phyloP scores from a whole-genome alignment of 139 green algal genomes.

The Desmodesmus armatus region DNA sequence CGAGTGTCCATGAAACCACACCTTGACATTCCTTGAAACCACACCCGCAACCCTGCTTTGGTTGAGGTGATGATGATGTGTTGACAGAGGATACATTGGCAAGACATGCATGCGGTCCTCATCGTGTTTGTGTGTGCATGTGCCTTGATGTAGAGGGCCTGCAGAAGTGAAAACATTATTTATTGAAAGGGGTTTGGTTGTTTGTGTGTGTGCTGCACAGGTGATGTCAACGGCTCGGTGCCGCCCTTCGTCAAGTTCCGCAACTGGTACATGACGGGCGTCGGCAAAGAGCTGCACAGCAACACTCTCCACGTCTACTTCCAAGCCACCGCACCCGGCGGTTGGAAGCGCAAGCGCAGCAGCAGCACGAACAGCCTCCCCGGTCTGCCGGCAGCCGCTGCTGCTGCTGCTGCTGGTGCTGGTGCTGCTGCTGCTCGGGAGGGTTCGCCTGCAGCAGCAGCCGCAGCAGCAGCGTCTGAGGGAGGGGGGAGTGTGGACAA shows the following conservation, averaged over 20 bases:
- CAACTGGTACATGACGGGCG: too few relatives aligned
- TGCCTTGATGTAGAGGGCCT: too few relatives aligned
- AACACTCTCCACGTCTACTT: background rate
- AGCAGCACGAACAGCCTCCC: background rate
- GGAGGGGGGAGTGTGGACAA: slow-evolving; percentile 42
- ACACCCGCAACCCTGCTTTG: too few relatives aligned
- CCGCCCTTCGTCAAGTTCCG: too few relatives aligned
- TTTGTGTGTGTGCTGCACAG: background rate
- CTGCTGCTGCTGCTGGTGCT: background rate
- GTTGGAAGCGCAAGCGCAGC: background rate
- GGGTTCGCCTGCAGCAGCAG: background rate
- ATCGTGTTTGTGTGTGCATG: too few relatives aligned
- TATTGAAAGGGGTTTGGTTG: background rate
- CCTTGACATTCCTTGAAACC: too few relatives aligned
- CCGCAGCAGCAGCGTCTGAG: slow-evolving; percentile 34
- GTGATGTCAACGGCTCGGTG: too few relatives aligned
- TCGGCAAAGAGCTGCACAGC: too few relatives aligned
- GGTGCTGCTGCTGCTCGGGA: slow-evolving; percentile 45
- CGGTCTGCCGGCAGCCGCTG: background rate
- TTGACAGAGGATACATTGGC: too few relatives aligned
- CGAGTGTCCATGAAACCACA: background rate
- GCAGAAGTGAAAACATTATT: background rate
- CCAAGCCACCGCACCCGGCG: background rate
- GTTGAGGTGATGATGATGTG: too few relatives aligned
- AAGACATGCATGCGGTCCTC: too few relatives aligned